phyloP scores from a whole-genome alignment of 192 early-diverging fungal genomes.

The Coemansia sp. region DNA sequence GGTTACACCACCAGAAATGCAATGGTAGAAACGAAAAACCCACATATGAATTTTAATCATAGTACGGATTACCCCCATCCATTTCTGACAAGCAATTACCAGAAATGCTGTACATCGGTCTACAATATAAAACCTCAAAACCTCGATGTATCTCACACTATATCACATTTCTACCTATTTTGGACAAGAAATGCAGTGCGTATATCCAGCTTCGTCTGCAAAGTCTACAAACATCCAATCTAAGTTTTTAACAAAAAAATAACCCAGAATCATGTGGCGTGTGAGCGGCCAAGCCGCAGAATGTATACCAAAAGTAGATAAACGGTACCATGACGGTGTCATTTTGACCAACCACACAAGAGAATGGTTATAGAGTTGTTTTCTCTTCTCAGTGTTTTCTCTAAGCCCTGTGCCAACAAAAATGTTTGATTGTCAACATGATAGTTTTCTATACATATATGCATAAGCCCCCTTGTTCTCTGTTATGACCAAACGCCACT shows the following conservation, averaged over 20 bases:
- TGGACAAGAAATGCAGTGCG: background rate
- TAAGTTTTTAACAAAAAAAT: background rate
- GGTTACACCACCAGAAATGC: too few species aligned
- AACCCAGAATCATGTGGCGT: background rate
- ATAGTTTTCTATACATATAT: too few species aligned
- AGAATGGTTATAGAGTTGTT: background rate
- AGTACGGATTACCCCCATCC: background rate
- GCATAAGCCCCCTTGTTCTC: background rate
- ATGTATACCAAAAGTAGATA: background rate
- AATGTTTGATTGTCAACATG: background rate
- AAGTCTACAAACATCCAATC: background rate
- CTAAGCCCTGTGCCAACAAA: background rate
- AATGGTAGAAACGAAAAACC: too few species aligned
- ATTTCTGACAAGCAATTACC: background rate
- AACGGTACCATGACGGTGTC: background rate
- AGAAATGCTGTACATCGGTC: background rate
- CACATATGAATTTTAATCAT: background rate
- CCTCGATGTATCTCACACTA: background rate
- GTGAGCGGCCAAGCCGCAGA: constrained; percentile 2
- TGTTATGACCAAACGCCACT: background rate
- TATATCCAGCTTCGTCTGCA: background rate
- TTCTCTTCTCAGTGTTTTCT: background rate
- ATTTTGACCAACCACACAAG: constrained; percentile 1
- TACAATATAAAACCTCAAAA: background rate
- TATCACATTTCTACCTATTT: background rate